phyloP scores from a whole-genome alignment of 2,329 filamentous ascomycete species.

The Ophiostoma ulmi region DNA sequence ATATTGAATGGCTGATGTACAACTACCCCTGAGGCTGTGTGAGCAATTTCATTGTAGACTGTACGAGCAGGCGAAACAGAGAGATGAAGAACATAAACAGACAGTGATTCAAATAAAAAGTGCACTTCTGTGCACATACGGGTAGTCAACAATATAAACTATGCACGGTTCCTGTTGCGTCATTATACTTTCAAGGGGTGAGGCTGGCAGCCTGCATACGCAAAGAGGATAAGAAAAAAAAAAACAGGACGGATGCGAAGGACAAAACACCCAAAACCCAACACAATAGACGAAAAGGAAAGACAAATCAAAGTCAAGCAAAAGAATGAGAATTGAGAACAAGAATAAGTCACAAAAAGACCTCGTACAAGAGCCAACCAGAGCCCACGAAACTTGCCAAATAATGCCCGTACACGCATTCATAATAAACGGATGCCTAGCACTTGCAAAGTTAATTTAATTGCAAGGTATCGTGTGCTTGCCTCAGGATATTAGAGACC shows the following conservation, averaged over 20 bases:
- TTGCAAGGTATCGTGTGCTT: background rate
- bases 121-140: no score
- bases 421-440: background rate
- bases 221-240: background rate
- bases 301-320: background rate
- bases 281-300: background rate
- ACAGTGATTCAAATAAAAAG: no score
- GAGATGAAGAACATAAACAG: no score
- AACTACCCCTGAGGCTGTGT: slow-evolving; percentile 3
- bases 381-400: background rate
- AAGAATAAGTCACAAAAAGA: background rate
- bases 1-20: background rate
- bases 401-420: background rate
- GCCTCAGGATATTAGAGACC: slow-evolving; percentile 5
- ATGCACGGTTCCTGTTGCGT: background rate
- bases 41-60: background rate
- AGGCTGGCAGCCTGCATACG: background rate
- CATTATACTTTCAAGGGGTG: background rate
- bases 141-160: background rate
- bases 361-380: background rate
- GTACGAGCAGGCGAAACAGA: no score
- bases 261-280: background rate
- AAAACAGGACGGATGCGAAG: background rate
- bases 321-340: background rate
- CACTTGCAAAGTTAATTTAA: background rate